Conservation (phyloP, 352 stramenopile genomes). For the Phytophthora cactorum region DNA sequence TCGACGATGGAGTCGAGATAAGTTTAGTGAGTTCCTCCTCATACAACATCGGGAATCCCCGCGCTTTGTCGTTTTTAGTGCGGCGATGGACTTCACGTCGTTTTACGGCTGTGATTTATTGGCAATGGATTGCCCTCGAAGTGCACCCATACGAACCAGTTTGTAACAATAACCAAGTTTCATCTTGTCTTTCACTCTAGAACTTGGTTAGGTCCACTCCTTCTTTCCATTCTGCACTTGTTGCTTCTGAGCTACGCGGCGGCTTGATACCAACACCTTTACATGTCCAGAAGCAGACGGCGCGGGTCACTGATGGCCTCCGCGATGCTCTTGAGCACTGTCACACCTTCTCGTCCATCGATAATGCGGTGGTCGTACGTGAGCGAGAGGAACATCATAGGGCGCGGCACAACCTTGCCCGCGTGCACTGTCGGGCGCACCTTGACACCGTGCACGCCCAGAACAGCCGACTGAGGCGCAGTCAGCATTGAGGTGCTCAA, state of each 20-base stretch:
- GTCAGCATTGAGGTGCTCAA: conserved; percentile 99
- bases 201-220: conserved; percentile 14
- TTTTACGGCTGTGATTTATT: conserved; percentile 15
- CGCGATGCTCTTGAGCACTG: conserved; percentile 99
- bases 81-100: conserved; percentile 5
- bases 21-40: not conserved
- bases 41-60: not conserved
- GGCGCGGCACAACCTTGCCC: conserved; percentile 95
- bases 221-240: conserved; percentile 12
- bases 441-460: conserved; percentile 99
- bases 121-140: conserved; percentile 4
- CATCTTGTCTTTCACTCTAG: conserved; percentile 27
- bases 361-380: conserved; percentile 99
- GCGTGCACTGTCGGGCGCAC: conserved; percentile 93
- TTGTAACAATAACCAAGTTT: conserved; percentile 31
- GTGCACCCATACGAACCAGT: conserved; percentile 8
- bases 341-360: conserved; percentile 98
- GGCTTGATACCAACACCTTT: conserved; percentile 25
- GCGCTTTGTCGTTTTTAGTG: no score
- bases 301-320: conserved; percentile 97
- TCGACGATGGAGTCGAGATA: conserved; percentile 17
- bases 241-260: not conserved
- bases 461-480: conserved; percentile 97
- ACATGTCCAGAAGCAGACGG: conserved; percentile 91
- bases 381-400: conserved; percentile 99